Percentiles rank a stretch among this genome's conserved stretches.
These are phyloP conservation scores for Aspergillus sp. DNA, from an alignment of 2,329 filamentous ascomycete genomes.

Conservation along the genomic window DNA sequence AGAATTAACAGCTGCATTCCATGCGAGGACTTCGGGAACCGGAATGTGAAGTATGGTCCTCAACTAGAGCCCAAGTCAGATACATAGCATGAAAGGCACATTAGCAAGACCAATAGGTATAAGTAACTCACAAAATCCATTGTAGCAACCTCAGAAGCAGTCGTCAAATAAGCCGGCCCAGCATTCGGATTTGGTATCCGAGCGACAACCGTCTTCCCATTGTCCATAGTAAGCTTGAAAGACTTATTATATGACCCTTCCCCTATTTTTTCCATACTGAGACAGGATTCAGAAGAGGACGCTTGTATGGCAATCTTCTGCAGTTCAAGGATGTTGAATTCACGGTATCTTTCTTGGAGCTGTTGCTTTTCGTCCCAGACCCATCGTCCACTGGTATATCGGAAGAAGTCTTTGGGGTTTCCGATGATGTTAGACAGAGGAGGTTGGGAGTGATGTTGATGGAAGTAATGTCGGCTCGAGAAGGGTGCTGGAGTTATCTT, in stretches of 20 bases:
- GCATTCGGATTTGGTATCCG: constrained; percentile 27
- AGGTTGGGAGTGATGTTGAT: too few relatives aligned
- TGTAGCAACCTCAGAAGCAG: constrained; percentile 28
- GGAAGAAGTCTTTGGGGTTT: background rate
- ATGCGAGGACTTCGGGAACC: background rate
- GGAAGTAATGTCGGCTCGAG: too few relatives aligned
- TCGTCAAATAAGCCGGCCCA: constrained; percentile 20
- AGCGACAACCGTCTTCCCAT: constrained; percentile 23
- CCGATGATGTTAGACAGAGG: too few relatives aligned
- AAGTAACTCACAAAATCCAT: constrained; percentile 16
- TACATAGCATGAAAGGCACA: background rate
- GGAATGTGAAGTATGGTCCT: constrained; percentile 5
- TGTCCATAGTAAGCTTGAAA: constrained; percentile 17
- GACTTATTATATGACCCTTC: constrained; percentile 4
- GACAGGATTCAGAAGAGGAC: background rate
- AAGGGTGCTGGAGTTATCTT: too few relatives aligned
- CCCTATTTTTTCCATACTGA: background rate
- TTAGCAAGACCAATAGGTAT: background rate
- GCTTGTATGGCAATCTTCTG: background rate
- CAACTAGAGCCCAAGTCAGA: background rate
- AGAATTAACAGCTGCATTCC: background rate
- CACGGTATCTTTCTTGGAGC: background rate
- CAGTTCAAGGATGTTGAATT: constrained; percentile 9
- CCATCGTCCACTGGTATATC: constrained; percentile 7
- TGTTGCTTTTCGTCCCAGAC: constrained; percentile 5